phyloP scores from a whole-genome alignment of 2,329 filamentous ascomycete species.

The Ceratocystis lukuohia region DNA sequence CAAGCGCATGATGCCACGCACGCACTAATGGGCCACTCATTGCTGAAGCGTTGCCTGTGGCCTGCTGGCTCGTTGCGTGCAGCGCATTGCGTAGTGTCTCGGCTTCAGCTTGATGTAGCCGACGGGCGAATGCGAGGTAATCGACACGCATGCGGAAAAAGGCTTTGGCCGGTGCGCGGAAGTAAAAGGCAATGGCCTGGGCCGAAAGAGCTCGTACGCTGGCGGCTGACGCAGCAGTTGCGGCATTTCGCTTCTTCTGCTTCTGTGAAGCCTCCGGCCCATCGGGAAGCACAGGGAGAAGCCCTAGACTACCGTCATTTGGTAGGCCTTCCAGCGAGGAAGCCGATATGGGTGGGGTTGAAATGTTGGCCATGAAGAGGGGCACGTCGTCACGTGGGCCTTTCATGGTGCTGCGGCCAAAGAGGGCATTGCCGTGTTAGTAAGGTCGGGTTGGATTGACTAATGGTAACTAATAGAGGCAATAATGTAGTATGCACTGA shows the following conservation, averaged over 20 bases:
- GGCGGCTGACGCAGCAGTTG: conserved; percentile 68
- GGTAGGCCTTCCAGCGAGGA: not conserved
- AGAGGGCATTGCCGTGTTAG: not conserved
- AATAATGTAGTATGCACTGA: not conserved
- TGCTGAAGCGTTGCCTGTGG: not conserved
- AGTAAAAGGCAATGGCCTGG: conserved; percentile 80
- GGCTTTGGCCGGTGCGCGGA: conserved; percentile 77
- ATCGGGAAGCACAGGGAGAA: conserved; percentile 29
- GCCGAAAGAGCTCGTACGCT: conserved; percentile 72
- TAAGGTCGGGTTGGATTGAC: not conserved
- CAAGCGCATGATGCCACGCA: conserved; percentile 29
- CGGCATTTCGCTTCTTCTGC: conserved; percentile 31
- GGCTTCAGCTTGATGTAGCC: conserved; percentile 13
- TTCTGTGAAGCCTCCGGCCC: conserved; percentile 34
- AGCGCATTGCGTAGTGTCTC: conserved; percentile 25
- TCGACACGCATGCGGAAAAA: conserved; percentile 87
- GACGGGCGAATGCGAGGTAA: conserved; percentile 50
- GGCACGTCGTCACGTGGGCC: not conserved
- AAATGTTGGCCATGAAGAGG: conserved; percentile 1
- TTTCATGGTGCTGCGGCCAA: conserved; percentile 2
- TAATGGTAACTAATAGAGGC: not conserved
- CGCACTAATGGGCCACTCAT: not conserved
- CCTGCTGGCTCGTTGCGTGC: not conserved
- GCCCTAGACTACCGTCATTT: conserved; percentile 32
- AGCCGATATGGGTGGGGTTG: not conserved